Conservation (phyloP, 352 stramenopile species). For the Phytopythium montanum region DNA sequence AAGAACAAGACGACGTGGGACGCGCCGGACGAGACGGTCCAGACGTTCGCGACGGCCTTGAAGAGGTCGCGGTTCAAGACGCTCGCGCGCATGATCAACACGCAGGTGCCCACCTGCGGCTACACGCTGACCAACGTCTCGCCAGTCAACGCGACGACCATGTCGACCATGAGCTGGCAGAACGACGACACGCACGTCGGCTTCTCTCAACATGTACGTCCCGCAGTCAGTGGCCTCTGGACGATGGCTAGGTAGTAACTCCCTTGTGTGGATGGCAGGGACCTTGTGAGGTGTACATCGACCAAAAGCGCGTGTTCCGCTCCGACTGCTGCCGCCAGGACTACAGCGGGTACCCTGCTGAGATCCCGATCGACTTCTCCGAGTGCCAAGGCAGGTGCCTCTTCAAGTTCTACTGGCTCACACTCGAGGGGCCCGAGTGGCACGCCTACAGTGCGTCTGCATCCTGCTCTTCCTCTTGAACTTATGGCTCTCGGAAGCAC, state of each 20-base stretch:
- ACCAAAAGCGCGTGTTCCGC: constrained; percentile 23
- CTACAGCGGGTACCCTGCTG: constrained; percentile 24
- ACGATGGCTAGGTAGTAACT: background rate
- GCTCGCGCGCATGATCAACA: constrained; percentile 25
- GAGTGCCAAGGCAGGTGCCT: constrained; percentile 27
- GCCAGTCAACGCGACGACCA: constrained; percentile 7
- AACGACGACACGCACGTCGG: constrained; percentile 19
- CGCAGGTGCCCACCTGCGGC: constrained; percentile 10
- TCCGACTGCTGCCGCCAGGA: constrained; percentile 30
- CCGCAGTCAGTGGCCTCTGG: background rate
- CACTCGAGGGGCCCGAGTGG: constrained; percentile 26
- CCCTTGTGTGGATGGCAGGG: constrained; percentile 13
- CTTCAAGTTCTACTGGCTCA: constrained; percentile 48
- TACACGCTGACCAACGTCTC: constrained; percentile 14
- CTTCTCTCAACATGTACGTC: constrained; percentile 31
- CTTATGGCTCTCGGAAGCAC: background rate
- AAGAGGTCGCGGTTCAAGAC: constrained; percentile 13
- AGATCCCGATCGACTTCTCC: constrained; percentile 42
- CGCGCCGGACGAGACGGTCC: constrained; percentile 17
- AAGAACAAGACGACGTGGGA: constrained; percentile 20
- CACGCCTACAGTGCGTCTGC: constrained; percentile 31
- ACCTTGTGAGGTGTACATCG: constrained; percentile 47
- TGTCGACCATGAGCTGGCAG: constrained; percentile 21
- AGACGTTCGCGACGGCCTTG: constrained; percentile 24
- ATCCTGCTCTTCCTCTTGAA: constrained; percentile 4